phyloP scores from a whole-genome alignment of 768 basidiomycete genomes.

The Cystoderma amianthinum region DNA sequence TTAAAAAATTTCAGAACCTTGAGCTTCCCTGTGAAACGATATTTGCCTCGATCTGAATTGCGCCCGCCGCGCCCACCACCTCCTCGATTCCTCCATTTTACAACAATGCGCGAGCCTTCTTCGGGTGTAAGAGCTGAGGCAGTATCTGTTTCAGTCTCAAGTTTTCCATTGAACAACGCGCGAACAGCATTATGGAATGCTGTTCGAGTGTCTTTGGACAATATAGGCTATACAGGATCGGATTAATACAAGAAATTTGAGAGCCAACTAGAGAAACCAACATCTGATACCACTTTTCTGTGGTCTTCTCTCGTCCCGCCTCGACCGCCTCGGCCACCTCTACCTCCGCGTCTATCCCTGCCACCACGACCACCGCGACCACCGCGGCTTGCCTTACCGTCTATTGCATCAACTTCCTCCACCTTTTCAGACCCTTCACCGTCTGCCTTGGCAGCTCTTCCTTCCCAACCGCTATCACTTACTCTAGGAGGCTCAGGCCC shows the following conservation, averaged over 20 bases:
- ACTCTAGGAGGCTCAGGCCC: conserved; percentile 73
- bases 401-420: conserved; percentile 19
- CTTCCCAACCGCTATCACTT: conserved; percentile 72
- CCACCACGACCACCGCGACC: conserved; percentile 42
- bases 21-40: background rate
- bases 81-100: conserved; percentile 67
- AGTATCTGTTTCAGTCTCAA: conserved; percentile 76
- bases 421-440: conserved; percentile 11
- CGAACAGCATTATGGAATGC: conserved; percentile 78
- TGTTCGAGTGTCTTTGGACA: conserved; percentile 74
- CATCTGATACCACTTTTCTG: conserved; percentile 77
- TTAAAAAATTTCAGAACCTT: background rate
- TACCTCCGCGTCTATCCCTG: conserved; percentile 33
- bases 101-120: conserved; percentile 68
- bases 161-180: conserved; percentile 72
- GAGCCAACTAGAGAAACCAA: conserved; percentile 29
- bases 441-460: conserved; percentile 29
- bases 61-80: conserved; percentile 39
- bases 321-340: conserved; percentile 32
- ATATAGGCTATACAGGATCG: conserved; percentile 56
- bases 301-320: conserved; percentile 48
- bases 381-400: conserved; percentile 27
- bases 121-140: conserved; percentile 36
- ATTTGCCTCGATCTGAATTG: conserved; percentile 22
- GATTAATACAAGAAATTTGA: conserved; percentile 5